A percentile compares a stretch with the other conserved stretches of the same genome.
Conservation (phyloP, 2,329 filamentous ascomycete species). For the Fusarium longipes region DNA sequence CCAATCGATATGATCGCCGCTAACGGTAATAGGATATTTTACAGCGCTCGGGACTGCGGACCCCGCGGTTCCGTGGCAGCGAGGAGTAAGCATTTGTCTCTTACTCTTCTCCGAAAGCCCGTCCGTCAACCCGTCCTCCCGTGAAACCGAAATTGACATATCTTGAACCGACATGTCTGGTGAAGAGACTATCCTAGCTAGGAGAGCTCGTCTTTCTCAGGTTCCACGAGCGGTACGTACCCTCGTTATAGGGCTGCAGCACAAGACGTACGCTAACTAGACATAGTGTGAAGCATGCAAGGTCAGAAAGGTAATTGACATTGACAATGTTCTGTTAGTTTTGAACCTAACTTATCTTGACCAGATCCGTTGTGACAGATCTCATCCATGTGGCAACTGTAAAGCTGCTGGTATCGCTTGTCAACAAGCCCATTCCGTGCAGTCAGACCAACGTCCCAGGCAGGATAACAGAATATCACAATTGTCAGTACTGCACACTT, state of each 20-base stretch:
- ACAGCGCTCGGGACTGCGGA: conserved; percentile 5
- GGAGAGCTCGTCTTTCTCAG: conserved; percentile 23
- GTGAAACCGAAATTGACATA: not conserved
- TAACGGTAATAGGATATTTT: not conserved
- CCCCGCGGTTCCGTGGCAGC: conserved; percentile 31
- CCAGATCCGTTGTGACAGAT: conserved; percentile 33
- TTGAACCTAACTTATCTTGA: not conserved
- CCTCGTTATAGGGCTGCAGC: not conserved
- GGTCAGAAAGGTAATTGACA: conserved; percentile 22
- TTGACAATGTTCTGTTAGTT: not conserved
- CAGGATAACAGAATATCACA: conserved; percentile 27
- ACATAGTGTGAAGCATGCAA: conserved; percentile 35
- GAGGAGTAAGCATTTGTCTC: conserved; percentile 19
- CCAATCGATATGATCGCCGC: conserved; percentile 13
- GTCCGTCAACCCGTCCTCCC: conserved; percentile 13
- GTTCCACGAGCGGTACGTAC: conserved; percentile 33
- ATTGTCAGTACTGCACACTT: not conserved
- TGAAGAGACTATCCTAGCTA: conserved; percentile 31
- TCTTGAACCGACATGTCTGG: conserved; percentile 15
- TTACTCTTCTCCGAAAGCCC: not conserved
- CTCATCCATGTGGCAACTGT: conserved; percentile 30
- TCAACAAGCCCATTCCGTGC: conserved; percentile 18
- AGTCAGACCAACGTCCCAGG: conserved; percentile 19
- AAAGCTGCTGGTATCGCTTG: conserved; percentile 28
- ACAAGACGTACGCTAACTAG: conserved; percentile 1